These are phyloP conservation scores for Polyporus tsugae DNA, from an alignment of 1,284 basidiomycete species.

Conservation along the genomic window DNA sequence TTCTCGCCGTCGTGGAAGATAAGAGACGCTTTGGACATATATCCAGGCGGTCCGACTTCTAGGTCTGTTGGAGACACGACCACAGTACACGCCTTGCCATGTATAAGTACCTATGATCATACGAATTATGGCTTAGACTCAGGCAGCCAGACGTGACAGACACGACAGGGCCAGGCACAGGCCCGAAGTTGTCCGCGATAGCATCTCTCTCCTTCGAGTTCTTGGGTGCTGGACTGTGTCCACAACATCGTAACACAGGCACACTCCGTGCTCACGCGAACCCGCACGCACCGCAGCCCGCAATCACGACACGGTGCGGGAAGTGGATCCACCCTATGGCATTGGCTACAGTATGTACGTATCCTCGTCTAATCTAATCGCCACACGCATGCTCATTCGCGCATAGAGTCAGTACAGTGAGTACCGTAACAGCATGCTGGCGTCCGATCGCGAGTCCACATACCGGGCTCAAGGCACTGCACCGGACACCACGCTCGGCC, in stretches of 20 bases:
- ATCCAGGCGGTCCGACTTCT: not conserved
- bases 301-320: not conserved
- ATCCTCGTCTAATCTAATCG: too few species aligned
- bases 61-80: not conserved
- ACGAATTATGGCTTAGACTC: not conserved
- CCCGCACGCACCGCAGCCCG: not conserved
- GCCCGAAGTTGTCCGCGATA: not conserved
- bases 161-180: slow-evolving; percentile 8
- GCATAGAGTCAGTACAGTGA: not conserved
- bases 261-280: slow-evolving; percentile 3
- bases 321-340: not conserved
- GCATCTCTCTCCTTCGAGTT: not conserved
- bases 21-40: not conserved
- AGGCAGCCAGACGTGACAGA: not conserved
- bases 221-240: not conserved
- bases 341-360: not conserved
- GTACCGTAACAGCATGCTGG: not conserved
- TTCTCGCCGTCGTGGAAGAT: slow-evolving; percentile 3
- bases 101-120: not conserved
- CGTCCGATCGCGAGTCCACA: not conserved
- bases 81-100: not conserved
- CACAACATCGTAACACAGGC: slow-evolving; percentile 1
- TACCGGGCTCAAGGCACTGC: not conserved
- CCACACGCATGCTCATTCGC: not conserved
- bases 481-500: not conserved